phyloP scores from a whole-genome alignment of 306 rosid genomes.

The barrel medic (Medicago truncatula) region DNA sequence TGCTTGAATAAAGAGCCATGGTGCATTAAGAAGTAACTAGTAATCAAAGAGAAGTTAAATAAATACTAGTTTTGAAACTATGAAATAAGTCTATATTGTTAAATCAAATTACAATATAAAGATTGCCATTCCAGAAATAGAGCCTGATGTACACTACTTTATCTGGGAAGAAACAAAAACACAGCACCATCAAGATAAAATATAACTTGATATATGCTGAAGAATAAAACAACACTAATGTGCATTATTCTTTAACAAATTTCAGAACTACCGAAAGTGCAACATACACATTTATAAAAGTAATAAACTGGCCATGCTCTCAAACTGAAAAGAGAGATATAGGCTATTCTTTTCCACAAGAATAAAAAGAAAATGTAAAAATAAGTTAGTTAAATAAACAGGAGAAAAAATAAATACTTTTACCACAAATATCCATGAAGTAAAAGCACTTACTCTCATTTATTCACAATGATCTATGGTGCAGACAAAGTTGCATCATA shows the following conservation, averaged over 20 bases:
- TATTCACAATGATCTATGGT: slow-evolving; percentile 22
- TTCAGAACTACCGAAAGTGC: background rate
- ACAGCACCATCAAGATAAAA: background rate
- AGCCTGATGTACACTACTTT: too few species aligned
- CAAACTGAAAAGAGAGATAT: background rate
- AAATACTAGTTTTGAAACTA: too few species aligned
- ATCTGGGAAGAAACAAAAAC: background rate
- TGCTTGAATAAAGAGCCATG: too few species aligned
- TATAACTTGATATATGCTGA: background rate
- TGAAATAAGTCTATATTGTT: too few species aligned
- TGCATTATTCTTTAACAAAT: background rate
- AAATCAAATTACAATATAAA: too few species aligned
- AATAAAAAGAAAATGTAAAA: background rate
- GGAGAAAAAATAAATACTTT: background rate
- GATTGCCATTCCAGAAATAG: too few species aligned
- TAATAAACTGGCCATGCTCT: background rate
- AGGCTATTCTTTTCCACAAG: background rate
- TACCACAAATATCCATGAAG: slow-evolving; percentile 39
- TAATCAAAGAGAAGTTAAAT: too few species aligned
- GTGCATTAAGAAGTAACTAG: too few species aligned
- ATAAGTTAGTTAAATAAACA: background rate
- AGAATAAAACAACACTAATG: background rate
- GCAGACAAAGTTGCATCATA: slow-evolving; percentile 42
- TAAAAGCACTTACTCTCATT: slow-evolving; percentile 31
- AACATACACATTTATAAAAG: background rate